phyloP scores from a whole-genome alignment of 192 early-diverging fungal species.

The Rhizophagus prolifer region DNA sequence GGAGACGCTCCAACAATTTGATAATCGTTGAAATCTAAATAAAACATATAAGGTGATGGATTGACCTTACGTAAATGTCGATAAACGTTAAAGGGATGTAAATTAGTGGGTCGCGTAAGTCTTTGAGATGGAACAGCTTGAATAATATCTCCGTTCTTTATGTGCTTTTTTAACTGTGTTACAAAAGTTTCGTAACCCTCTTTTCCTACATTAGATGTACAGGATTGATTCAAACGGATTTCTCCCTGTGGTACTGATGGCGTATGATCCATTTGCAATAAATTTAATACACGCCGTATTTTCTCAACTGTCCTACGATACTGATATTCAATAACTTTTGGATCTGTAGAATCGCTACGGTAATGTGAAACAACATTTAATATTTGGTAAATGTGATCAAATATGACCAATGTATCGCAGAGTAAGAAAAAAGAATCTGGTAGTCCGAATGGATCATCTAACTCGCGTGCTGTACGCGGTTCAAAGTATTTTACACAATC shows the following conservation, averaged over 20 bases:
- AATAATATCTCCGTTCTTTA: slow-evolving; percentile 95
- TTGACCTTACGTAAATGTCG: slow-evolving; percentile 91
- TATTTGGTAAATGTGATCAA: slow-evolving; percentile 91
- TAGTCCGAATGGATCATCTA: slow-evolving; percentile 83
- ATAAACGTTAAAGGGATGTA: slow-evolving; percentile 99
- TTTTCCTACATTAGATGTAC: slow-evolving; percentile 88
- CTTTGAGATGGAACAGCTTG: slow-evolving; percentile 97
- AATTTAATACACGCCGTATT: slow-evolving; percentile 65
- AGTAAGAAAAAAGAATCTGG: slow-evolving; percentile 95
- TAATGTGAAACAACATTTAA: slow-evolving; percentile 93
- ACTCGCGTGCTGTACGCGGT: slow-evolving; percentile 76
- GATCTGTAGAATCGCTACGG: slow-evolving; percentile 60
- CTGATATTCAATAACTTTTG: slow-evolving; percentile 50
- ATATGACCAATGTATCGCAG: slow-evolving; percentile 94
- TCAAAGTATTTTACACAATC: slow-evolving; percentile 99
- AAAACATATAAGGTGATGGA: slow-evolving; percentile 99
- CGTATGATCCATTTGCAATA: slow-evolving; percentile 68
- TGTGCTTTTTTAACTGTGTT: slow-evolving; percentile 81
- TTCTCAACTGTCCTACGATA: slow-evolving; percentile 71
- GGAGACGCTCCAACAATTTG: slow-evolving; percentile 97
- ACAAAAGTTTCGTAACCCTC: slow-evolving; percentile 92
- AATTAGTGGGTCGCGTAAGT: slow-evolving; percentile 76
- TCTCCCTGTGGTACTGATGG: slow-evolving; percentile 81
- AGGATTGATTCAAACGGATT: slow-evolving; percentile 63
- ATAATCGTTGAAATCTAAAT: slow-evolving; percentile 90